Conservation (phyloP, 495 filamentous ascomycete genomes). For the Aspergillus diversus region DNA sequence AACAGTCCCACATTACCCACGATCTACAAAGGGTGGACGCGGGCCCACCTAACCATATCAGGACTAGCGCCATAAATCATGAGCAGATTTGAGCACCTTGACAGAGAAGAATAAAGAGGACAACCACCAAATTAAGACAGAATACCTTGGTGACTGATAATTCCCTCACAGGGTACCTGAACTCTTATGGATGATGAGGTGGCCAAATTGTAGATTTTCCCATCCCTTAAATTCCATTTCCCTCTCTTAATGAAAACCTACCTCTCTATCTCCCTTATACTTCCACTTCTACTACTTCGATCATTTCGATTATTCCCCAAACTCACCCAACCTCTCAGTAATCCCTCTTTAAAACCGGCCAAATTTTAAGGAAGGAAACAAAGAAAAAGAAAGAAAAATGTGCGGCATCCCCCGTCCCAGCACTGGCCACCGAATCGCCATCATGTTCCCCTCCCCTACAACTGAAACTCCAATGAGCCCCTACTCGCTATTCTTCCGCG, state of each 20-base stretch:
- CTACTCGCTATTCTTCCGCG: conserved; percentile 42
- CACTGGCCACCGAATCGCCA: conserved; percentile 29
- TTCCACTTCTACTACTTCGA: not conserved
- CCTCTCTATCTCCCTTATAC: not conserved
- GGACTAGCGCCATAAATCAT: conserved; percentile 13
- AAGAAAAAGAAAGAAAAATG: conserved; percentile 16
- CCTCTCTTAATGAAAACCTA: not conserved
- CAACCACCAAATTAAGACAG: not conserved
- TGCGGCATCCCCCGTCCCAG: conserved; percentile 22
- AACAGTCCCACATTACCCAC: no score
- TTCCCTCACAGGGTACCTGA: conserved; percentile 12
- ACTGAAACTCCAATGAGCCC: conserved; percentile 27
- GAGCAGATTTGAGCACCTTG: conserved; percentile 25
- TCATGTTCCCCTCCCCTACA: conserved; percentile 33
- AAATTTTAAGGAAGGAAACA: not conserved
- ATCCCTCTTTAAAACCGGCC: no score
- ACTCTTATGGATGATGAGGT: not conserved
- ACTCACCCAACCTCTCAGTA: no score
- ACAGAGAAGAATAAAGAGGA: not conserved
- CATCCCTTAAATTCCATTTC: not conserved
- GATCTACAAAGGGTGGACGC: no score
- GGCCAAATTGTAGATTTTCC: not conserved
- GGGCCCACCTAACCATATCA: conserved; percentile 5
- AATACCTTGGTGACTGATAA: conserved; percentile 21
- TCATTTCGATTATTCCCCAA: no score